A percentile compares a stretch with the other conserved stretches of the same genome.
These are phyloP conservation scores for Venturia aucupariae DNA, from an alignment of 2,329 filamentous ascomycete species.

Conservation along the genomic window DNA sequence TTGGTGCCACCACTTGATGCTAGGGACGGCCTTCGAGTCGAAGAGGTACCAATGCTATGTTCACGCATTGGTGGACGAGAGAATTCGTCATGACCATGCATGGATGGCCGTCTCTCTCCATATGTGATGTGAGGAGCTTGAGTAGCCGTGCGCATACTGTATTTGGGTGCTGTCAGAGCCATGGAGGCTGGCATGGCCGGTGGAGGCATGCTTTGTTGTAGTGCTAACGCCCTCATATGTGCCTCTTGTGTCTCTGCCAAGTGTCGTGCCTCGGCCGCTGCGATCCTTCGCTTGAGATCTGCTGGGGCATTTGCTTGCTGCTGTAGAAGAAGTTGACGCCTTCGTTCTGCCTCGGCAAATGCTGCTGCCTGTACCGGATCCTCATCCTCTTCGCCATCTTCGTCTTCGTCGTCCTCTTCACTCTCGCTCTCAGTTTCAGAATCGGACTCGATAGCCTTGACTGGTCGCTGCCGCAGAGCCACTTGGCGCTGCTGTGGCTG, in stretches of 20 bases:
- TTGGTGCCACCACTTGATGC: conserved; percentile 14
- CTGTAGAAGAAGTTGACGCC: not conserved
- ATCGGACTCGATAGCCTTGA: not conserved
- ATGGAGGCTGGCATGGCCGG: conserved; percentile 1
- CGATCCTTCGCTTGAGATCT: not conserved
- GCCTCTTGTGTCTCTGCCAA: conserved; percentile 5
- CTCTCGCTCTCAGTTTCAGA: not conserved
- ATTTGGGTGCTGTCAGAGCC: not conserved
- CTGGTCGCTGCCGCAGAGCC: not conserved
- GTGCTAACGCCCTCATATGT: not conserved
- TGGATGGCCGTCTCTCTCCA: not conserved
- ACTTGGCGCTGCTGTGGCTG: not conserved
- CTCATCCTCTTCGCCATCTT: conserved; percentile 3
- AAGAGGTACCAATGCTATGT: conserved; percentile 3
- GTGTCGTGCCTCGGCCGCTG: not conserved
- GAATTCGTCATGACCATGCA: not conserved
- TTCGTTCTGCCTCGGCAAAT: not conserved
- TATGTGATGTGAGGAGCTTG: conserved; percentile 12
- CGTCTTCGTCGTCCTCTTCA: not conserved
- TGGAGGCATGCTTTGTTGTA: conserved; percentile 11
- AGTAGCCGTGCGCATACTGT: conserved; percentile 9
- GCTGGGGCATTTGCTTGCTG: not conserved
- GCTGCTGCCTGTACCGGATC: not conserved
- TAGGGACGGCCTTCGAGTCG: conserved; percentile 10
- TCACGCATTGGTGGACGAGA: not conserved